phyloP scores from a whole-genome alignment of 1,284 basidiomycete species.

The Apiotrichum domesticum region DNA sequence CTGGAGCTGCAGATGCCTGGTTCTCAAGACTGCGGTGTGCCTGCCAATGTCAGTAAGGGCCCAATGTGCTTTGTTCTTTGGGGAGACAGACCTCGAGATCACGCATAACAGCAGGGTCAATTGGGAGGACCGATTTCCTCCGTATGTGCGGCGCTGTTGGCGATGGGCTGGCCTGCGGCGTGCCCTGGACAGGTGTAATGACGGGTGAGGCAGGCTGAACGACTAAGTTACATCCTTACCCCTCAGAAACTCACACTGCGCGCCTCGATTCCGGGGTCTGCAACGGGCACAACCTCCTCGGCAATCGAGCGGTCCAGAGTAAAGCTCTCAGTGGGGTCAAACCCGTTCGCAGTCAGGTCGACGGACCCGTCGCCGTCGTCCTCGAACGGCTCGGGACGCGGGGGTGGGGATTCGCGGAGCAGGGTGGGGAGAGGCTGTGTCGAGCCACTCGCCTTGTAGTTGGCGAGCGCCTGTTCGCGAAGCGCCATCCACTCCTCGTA shows the following conservation, averaged over 20 bases:
- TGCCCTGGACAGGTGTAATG: constrained; percentile 12
- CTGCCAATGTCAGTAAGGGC: constrained; percentile 6
- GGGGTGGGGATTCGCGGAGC: constrained; percentile 64
- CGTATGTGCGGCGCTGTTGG: constrained; percentile 27
- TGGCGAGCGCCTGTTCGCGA: constrained; percentile 64
- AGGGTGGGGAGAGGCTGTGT: constrained; percentile 62
- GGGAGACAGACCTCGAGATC: constrained; percentile 71
- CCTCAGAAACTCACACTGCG: constrained; percentile 42
- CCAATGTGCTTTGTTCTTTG: too few species aligned
- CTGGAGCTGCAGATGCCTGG: not conserved
- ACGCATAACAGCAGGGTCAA: constrained; percentile 78
- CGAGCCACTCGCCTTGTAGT: constrained; percentile 59
- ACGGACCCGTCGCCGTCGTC: constrained; percentile 80
- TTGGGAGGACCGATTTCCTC: constrained; percentile 48
- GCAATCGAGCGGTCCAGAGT: constrained; percentile 70
- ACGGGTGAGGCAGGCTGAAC: constrained; percentile 7
- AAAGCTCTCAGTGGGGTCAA: constrained; percentile 58
- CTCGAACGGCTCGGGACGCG: constrained; percentile 61
- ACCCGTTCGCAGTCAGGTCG: constrained; percentile 75
- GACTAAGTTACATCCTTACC: not conserved
- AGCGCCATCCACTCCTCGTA: constrained; percentile 80
- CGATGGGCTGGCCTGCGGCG: constrained; percentile 3
- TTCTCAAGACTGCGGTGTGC: constrained; percentile 24
- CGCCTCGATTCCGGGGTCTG: constrained; percentile 71
- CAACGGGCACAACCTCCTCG: constrained; percentile 79